phyloP scores from a whole-genome alignment of 768 basidiomycete species.

The Boletus sp. region DNA sequence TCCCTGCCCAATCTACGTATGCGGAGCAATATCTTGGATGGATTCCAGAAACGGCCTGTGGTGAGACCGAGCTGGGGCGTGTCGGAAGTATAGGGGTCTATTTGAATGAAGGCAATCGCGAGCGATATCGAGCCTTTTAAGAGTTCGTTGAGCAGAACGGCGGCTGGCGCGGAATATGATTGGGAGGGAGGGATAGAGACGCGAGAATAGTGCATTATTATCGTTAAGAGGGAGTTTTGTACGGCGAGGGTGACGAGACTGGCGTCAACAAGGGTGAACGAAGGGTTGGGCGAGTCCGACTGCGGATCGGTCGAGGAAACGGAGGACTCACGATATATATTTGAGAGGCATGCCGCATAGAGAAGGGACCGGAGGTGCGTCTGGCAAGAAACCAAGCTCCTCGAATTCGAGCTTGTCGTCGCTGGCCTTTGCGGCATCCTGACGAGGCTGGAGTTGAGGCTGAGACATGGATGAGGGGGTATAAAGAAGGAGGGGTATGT shows the following conservation, averaged over 20 bases:
- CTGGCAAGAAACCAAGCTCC: slow-evolving; percentile 42
- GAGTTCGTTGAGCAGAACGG: slow-evolving; percentile 92
- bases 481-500: slow-evolving; percentile 18
- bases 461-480: slow-evolving; percentile 29
- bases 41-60: slow-evolving; percentile 35
- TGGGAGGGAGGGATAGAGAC: slow-evolving; percentile 71
- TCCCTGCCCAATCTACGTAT: slow-evolving; percentile 58
- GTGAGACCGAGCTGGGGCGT: slow-evolving; percentile 30
- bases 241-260: slow-evolving; percentile 83
- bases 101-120: slow-evolving; percentile 70
- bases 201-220: slow-evolving; percentile 97
- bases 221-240: slow-evolving; percentile 86
- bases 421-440: slow-evolving; percentile 28
- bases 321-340: slow-evolving; percentile 66
- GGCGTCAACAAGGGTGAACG: neutral
- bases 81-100: slow-evolving; percentile 39
- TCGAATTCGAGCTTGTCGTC: slow-evolving; percentile 43
- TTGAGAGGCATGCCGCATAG: slow-evolving; percentile 72
- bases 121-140: slow-evolving; percentile 89
- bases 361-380: slow-evolving; percentile 43
- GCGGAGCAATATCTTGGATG: slow-evolving; percentile 40
- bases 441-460: slow-evolving; percentile 4
- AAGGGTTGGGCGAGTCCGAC: neutral
- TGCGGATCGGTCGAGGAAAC: slow-evolving; percentile 1
- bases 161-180: slow-evolving; percentile 89